Evolutionary conservation across 139 green algal species (phyloP).

Genomic region (Coelastrella sp.): DNA sequence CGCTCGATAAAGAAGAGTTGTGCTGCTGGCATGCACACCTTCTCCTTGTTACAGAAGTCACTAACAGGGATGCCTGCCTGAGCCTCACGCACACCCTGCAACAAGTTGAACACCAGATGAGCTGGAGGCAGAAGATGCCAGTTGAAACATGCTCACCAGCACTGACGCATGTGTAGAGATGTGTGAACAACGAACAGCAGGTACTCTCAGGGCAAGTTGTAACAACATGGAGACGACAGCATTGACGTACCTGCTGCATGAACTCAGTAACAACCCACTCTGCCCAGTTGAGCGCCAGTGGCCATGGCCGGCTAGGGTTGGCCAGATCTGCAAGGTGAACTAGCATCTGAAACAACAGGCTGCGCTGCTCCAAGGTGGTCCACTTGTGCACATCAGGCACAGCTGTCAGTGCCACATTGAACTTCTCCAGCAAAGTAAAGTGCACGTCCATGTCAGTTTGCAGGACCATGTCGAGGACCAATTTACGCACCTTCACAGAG

Average conservation of each 20-base stretch:
- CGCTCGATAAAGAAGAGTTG: constrained; percentile 76
- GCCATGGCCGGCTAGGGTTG: constrained; percentile 71
- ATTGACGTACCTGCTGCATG: constrained; percentile 62
- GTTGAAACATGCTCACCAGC: too few relatives aligned
- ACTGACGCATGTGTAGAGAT: too few relatives aligned
- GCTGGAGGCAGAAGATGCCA: too few relatives aligned
- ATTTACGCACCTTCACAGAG: constrained; percentile 48
- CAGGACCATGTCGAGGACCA: constrained; percentile 73
- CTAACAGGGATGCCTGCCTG: constrained; percentile 70
- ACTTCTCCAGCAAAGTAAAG: constrained; percentile 70
- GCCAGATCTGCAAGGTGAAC: constrained; percentile 75
- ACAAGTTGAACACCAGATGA: not conserved
- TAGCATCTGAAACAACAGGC: constrained; percentile 68
- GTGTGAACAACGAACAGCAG: too few relatives aligned
- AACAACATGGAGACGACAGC: too few relatives aligned
- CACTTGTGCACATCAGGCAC: constrained; percentile 51
- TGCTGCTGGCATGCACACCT: constrained; percentile 71
- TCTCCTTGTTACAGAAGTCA: constrained; percentile 72
- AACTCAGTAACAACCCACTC: constrained; percentile 76
- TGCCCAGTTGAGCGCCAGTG: constrained; percentile 63
- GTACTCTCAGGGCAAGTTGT: too few relatives aligned
- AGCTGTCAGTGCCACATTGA: constrained; percentile 53
- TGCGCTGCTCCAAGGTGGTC: constrained; percentile 51
- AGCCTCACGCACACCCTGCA: constrained; percentile 79
- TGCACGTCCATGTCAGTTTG: constrained; percentile 80